Evolutionary conservation across 2,329 filamentous ascomycete genomes (phyloP).

Genomic region (Penicillium expansum): DNA sequence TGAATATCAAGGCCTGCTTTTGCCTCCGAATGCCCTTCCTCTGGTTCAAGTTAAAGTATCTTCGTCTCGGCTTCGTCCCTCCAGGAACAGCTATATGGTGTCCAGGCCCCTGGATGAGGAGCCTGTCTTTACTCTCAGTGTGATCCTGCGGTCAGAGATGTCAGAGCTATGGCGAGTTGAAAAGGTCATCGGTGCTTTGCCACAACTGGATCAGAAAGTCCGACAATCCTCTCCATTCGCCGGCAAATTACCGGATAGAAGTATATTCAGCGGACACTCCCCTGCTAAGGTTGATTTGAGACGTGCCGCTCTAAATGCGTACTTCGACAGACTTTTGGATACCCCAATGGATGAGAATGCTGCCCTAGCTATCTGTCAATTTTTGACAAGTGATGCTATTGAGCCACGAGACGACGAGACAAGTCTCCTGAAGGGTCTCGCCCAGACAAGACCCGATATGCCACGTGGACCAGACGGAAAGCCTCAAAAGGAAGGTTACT

Average conservation of each 20-base stretch:
- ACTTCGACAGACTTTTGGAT: constrained; percentile 81
- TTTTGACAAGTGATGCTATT: constrained; percentile 69
- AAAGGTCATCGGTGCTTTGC: constrained; percentile 79
- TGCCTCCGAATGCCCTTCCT: constrained; percentile 84
- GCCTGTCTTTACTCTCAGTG: constrained; percentile 85
- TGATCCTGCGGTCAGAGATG: constrained; percentile 66
- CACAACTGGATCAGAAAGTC: constrained; percentile 76
- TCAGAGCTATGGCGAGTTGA: constrained; percentile 87
- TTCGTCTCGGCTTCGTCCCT: constrained; percentile 92
- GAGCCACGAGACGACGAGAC: constrained; percentile 54
- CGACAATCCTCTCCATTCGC: constrained; percentile 71
- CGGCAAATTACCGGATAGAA: constrained; percentile 76
- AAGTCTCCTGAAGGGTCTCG: constrained; percentile 45
- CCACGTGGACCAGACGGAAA: constrained; percentile 60
- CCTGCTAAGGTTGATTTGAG: constrained; percentile 90
- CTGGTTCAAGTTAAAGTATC: constrained; percentile 83
- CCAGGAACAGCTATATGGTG: constrained; percentile 77
- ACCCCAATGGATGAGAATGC: constrained; percentile 74
- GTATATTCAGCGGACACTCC: constrained; percentile 85
- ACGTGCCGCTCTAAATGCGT: constrained; percentile 73
- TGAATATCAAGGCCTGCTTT: constrained; percentile 78
- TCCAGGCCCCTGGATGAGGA: constrained; percentile 82
- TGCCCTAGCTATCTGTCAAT: constrained; percentile 79
- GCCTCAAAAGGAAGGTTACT: constrained; percentile 77
- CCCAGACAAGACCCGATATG: constrained; percentile 32